Evolutionary conservation across 345 rosid genomes (phyloP).

Genomic region (Isatis tinctoria): DNA sequence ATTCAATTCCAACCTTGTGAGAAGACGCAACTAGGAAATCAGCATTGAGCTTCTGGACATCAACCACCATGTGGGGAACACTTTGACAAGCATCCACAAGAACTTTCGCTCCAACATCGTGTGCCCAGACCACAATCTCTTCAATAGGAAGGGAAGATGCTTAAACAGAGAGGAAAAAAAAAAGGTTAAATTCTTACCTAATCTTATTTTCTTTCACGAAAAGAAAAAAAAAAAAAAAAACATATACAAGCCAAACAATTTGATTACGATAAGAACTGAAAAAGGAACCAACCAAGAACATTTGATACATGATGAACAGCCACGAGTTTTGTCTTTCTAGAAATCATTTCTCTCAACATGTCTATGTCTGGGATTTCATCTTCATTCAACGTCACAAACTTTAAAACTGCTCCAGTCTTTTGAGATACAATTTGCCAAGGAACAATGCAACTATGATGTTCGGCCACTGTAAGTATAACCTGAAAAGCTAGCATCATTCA

Average conservation of each 20-base stretch:
- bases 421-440: constrained; percentile 95
- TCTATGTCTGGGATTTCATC: constrained; percentile 63
- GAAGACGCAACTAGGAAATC: constrained; percentile 98
- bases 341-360: constrained; percentile 51
- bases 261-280: background rate
- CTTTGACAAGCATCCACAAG: constrained; percentile 98
- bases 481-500: constrained; percentile 37
- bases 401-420: constrained; percentile 72
- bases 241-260: background rate
- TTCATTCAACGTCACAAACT: constrained; percentile 54
- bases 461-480: constrained; percentile 75
- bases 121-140: constrained; percentile 71
- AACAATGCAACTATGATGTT: constrained; percentile 91
- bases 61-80: constrained; percentile 90
- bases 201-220: background rate
- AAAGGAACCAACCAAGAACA: constrained; percentile 57
- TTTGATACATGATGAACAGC: constrained; percentile 89
- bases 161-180: constrained; percentile 12
- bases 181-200: background rate
- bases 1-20: constrained; percentile 73
- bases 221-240: background rate
- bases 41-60: constrained; percentile 72
- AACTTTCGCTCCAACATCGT: constrained; percentile 70
- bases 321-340: constrained; percentile 71
- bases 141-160: constrained; percentile 81